Base-by-base conservation (phyloP, 129 eudicot species). In the Escallonia herrerae region DNA sequence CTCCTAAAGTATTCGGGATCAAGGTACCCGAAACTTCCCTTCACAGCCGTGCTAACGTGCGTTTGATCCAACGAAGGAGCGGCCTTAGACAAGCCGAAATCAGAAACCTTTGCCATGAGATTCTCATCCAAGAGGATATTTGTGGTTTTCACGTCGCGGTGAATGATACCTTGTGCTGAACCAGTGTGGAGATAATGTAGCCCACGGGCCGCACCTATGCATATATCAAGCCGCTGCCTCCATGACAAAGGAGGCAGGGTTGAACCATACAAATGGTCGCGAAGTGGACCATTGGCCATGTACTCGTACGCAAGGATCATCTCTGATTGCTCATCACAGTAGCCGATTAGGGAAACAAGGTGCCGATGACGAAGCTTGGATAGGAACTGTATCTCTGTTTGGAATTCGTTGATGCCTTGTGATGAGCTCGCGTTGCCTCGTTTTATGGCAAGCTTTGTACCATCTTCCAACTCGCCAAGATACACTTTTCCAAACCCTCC, bases 401-500 rank as follows among this genome's bases (percentile, higher is more conserved):
- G 90, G 70, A 94, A 94, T 51, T 94, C 99, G 13, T 83, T 89
- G 61, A 89, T 84, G n/a, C 99, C 99, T 74, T 94, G 99, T 0
- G 90, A 83, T 1, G 99, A 94, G 37, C 77, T 79, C 1, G 90
- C 86, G 66, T 86, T 89, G 7, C 95, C 99, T 56, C 99, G 66
- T 76, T 94, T 89, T 43, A 94, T 80, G 2, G 99, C 99, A 4
- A 94, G 76, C 44, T 82, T 78, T 2, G 80, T 89, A 53, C 99
- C 99, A 37, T 79, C 86, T 39, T 82, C 95, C 1, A 76, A 48
- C 65, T 77, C 90, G 0, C 97, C 99, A 3, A 94, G 65, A 67
- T 86, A 94, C 58, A 94, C 99, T 70, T 94, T 94, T n/a, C 99
- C 99, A 40, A 94, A 94, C 40, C 99, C 99, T 3, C 99, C 99